These are phyloP conservation scores for Auriculariales sp. DNA, from an alignment of 768 basidiomycete genomes.

Conservation along the genomic window DNA sequence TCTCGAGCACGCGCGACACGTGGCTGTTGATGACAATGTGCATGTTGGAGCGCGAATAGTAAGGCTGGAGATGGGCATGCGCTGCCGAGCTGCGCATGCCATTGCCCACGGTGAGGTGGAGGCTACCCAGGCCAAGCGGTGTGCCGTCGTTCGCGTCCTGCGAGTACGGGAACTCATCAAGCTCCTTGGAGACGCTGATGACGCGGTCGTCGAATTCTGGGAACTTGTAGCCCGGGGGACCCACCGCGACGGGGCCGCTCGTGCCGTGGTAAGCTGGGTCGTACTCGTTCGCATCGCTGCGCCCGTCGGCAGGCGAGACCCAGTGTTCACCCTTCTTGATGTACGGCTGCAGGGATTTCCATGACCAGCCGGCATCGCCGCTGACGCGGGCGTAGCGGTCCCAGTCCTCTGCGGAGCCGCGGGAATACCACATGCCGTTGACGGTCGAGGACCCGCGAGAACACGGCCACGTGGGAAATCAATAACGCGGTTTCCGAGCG, in stretches of 20 bases:
- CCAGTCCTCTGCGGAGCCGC: constrained; percentile 22
- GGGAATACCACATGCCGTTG: constrained; percentile 23
- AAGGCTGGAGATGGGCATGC: constrained; percentile 12
- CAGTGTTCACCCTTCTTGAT: constrained; percentile 23
- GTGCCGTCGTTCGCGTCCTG: constrained; percentile 28
- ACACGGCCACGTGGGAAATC: constrained; percentile 12
- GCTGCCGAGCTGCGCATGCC: background rate
- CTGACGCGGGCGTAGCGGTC: constrained; percentile 20
- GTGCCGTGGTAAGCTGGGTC: constrained; percentile 23
- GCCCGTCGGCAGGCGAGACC: constrained; percentile 22
- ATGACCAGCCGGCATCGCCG: constrained; percentile 23
- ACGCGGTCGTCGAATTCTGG: constrained; percentile 20
- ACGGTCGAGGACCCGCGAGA: constrained; percentile 12
- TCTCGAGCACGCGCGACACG: constrained; percentile 1
- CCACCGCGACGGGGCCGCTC: constrained; percentile 18
- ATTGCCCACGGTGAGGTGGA: constrained; percentile 7
- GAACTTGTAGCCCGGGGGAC: constrained; percentile 18
- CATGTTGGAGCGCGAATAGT: constrained; percentile 8
- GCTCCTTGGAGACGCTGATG: constrained; percentile 17
- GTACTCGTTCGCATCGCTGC: constrained; percentile 23
- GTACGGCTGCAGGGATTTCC: constrained; percentile 22
- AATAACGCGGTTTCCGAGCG: constrained; percentile 10
- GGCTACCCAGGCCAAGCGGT: constrained; percentile 11
- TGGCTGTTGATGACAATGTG: constrained; percentile 3
- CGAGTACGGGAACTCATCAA: constrained; percentile 26